A percentile compares a stretch with the other conserved stretches of the same genome.
These are phyloP conservation scores for Lactifluus subvellereus DNA, from an alignment of 768 basidiomycete species.

Conservation along the genomic window DNA sequence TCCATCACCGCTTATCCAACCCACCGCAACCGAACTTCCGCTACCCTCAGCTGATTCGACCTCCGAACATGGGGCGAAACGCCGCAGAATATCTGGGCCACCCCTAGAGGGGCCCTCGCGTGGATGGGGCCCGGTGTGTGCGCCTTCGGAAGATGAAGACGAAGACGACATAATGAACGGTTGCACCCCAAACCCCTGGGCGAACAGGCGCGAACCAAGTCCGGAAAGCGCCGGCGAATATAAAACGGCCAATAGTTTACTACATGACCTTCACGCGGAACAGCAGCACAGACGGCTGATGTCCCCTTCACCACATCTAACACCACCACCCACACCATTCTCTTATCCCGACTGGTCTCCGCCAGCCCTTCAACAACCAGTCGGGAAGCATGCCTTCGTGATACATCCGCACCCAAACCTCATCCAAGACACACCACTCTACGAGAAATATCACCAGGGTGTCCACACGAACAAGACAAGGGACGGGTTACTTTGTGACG, in stretches of 20 bases:
- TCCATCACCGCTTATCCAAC: constrained; percentile 12
- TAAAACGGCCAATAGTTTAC: constrained; percentile 54
- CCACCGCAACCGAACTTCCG: constrained; percentile 17
- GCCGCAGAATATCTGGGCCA: constrained; percentile 48
- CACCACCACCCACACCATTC: constrained; percentile 2
- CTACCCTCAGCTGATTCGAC: constrained; percentile 26
- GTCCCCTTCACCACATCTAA: constrained; percentile 9
- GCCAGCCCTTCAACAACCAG: neutral
- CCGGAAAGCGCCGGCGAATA: constrained; percentile 38
- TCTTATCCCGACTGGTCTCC: neutral
- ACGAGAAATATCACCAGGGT: neutral
- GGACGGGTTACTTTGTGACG: constrained; percentile 4
- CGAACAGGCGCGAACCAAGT: constrained; percentile 4
- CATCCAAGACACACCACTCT: neutral
- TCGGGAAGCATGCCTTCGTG: neutral
- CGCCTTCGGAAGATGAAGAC: constrained; percentile 27
- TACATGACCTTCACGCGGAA: constrained; percentile 65
- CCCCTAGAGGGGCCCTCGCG: constrained; percentile 46
- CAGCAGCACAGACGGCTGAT: constrained; percentile 58
- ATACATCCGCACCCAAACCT: neutral
- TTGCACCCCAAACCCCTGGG: neutral
- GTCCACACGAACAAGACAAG: neutral
- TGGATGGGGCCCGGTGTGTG: constrained; percentile 36
- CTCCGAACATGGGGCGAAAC: constrained; percentile 41
- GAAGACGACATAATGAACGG: constrained; percentile 27